A percentile compares a stretch with the other conserved stretches of the same genome.
Evolutionary conservation across 1,139 yeast genomes (phyloP).

Genomic region (Zygoascus hellenicus): DNA sequence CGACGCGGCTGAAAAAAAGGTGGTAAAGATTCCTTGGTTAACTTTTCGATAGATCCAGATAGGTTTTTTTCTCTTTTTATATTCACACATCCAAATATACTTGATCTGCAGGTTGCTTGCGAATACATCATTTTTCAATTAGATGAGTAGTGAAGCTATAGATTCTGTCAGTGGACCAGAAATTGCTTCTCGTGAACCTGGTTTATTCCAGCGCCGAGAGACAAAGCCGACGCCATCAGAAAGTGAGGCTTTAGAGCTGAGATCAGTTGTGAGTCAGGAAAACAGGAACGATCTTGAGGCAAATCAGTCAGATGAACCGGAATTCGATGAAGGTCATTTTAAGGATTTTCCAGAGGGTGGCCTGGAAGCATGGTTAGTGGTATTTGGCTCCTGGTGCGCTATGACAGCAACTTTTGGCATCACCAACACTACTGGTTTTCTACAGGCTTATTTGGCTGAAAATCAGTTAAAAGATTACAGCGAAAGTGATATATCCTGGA

Average conservation of each 20-base stretch:
- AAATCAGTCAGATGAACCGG: neutral
- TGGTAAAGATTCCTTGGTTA: too few relatives aligned
- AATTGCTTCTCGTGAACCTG: too few relatives aligned
- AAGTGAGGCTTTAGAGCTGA: neutral
- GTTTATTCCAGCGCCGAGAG: neutral
- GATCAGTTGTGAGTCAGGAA: too few relatives aligned
- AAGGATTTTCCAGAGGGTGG: conserved; percentile 60
- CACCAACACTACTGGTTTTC: conserved; percentile 53
- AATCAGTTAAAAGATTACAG: conserved; percentile 43
- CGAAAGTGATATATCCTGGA: conserved; percentile 53
- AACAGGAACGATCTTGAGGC: neutral
- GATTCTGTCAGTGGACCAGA: too few relatives aligned
- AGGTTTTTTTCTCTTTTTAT: too few relatives aligned
- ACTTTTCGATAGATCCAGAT: too few relatives aligned
- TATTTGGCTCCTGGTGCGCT: conserved; percentile 57
- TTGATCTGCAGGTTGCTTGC: too few relatives aligned
- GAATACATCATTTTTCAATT: too few relatives aligned
- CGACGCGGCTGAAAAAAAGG: too few relatives aligned
- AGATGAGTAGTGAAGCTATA: too few relatives aligned
- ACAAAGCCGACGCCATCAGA: neutral
- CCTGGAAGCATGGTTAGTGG: conserved; percentile 48
- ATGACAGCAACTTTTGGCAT: conserved; percentile 57
- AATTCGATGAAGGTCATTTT: neutral
- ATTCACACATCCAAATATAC: too few relatives aligned
- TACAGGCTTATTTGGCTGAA: conserved; percentile 50